phyloP scores from a whole-genome alignment of 2,329 filamentous ascomycete genomes.

The Venturia nashicola region DNA sequence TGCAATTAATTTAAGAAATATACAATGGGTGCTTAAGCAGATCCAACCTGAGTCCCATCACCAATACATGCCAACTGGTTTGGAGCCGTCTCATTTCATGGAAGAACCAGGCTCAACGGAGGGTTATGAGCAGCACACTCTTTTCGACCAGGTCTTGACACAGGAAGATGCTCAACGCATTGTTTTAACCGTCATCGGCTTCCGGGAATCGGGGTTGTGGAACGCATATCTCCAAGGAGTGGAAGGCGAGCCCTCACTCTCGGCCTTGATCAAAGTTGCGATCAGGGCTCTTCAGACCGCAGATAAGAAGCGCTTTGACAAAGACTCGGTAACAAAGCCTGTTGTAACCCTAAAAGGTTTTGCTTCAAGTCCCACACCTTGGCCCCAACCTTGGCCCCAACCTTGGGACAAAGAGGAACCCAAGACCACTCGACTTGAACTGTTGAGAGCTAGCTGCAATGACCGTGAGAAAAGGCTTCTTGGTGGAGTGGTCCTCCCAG shows the following conservation, averaged over 20 bases:
- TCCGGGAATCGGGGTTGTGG: conserved; percentile 14
- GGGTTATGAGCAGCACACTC: not conserved
- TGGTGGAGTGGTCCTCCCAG: conserved; percentile 67
- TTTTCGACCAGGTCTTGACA: conserved; percentile 27
- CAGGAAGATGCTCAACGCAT: conserved; percentile 48
- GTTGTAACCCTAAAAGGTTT: conserved; percentile 27
- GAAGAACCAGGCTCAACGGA: not conserved
- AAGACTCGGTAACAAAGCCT: conserved; percentile 16
- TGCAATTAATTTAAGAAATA: not conserved
- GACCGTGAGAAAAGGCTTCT: conserved; percentile 74
- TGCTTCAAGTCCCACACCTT: conserved; percentile 15
- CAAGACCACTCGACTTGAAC: conserved; percentile 25
- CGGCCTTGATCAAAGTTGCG: not conserved
- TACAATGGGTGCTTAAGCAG: not conserved
- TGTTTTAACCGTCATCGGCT: conserved; percentile 39
- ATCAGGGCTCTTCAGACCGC: conserved; percentile 15
- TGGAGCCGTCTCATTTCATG: not conserved
- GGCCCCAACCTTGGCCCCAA: conserved; percentile 19
- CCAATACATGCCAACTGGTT: not conserved
- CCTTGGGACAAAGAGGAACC: conserved; percentile 3
- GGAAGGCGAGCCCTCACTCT: not conserved
- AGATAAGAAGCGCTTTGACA: conserved; percentile 19
- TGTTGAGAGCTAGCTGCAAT: conserved; percentile 47
- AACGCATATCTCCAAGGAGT: not conserved
- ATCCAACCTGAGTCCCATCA: not conserved